Evolutionary conservation across 306 rosid genomes (phyloP).

Genomic region (Neltuma alba): DNA sequence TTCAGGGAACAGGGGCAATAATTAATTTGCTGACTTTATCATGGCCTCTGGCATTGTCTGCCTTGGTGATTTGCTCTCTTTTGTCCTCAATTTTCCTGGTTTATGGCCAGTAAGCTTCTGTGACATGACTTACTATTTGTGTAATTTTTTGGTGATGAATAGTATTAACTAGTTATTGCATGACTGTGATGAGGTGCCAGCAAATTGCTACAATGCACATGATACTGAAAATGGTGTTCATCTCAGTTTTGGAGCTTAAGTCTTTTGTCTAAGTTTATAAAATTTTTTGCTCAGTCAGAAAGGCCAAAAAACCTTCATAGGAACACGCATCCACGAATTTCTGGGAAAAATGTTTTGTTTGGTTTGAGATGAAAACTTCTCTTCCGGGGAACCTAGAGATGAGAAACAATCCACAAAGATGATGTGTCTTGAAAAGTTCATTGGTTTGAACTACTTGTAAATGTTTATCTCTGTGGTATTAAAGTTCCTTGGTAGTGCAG

Average conservation of each 20-base stretch:
- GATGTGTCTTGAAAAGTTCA: conserved; percentile 26
- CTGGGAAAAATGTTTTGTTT: not conserved
- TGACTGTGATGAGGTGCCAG: conserved; percentile 19
- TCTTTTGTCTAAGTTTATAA: not conserved
- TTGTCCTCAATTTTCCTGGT: conserved; percentile 63
- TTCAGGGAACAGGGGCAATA: conserved; percentile 81
- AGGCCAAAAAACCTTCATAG: conserved; percentile 12
- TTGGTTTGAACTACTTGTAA: not conserved
- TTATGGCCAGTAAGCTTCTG: conserved; percentile 62
- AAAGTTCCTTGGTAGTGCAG: conserved; percentile 9
- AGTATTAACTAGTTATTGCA: not conserved
- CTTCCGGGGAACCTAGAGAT: not conserved
- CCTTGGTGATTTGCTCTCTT: conserved; percentile 64
- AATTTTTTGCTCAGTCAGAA: not conserved
- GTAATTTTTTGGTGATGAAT: conserved; percentile 13
- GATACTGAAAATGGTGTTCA: not conserved
- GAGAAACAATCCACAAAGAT: not conserved
- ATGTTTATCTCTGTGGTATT: conserved; percentile 4
- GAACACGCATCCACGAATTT: conserved; percentile 7
- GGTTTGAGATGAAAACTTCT: conserved; percentile 20
- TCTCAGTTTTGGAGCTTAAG: conserved; percentile 13
- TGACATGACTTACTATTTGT: conserved; percentile 10
- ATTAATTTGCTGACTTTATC: conserved; percentile 70
- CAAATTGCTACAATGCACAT: conserved; percentile 1
- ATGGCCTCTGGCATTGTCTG: conserved; percentile 82